phyloP scores from a whole-genome alignment of 2,329 filamentous ascomycete species.

The Monilinia laxa region DNA sequence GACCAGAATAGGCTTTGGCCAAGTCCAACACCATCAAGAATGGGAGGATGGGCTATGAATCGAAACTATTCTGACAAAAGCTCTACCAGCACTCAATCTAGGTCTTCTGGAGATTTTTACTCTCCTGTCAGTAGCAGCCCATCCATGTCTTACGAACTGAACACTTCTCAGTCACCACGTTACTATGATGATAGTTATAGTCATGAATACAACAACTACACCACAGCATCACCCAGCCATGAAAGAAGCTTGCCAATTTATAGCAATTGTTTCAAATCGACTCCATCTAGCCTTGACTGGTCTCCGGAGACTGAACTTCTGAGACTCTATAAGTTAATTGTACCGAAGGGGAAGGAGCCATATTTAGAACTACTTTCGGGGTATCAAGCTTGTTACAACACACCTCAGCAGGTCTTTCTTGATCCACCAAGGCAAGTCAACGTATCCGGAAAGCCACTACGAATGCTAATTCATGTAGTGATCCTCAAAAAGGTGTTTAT shows the following conservation, averaged over 20 bases:
- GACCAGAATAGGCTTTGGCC: conserved; percentile 6
- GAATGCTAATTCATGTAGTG: conserved; percentile 19
- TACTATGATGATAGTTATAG: conserved; percentile 6
- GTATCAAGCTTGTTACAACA: conserved; percentile 7
- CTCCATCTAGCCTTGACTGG: conserved; percentile 30
- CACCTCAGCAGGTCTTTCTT: conserved; percentile 29
- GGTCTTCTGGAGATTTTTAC: conserved; percentile 6
- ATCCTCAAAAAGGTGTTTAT: conserved; percentile 25
- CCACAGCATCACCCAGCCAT: neutral
- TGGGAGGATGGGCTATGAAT: conserved; percentile 18
- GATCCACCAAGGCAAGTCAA: conserved; percentile 26
- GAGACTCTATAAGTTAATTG: conserved; percentile 30
- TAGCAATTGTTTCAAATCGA: conserved; percentile 18
- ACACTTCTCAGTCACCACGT: neutral
- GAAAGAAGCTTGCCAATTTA: neutral
- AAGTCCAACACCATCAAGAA: neutral
- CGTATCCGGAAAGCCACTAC: neutral
- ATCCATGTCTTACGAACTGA: conserved; percentile 16
- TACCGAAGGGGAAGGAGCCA: conserved; percentile 29
- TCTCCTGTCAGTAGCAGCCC: conserved; percentile 9
- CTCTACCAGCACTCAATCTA: conserved; percentile 22
- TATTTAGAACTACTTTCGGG: conserved; percentile 28
- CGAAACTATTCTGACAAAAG: conserved; percentile 21
- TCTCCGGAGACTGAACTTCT: conserved; percentile 19
- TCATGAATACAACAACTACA: conserved; percentile 9